These are phyloP conservation scores for Amylocarpus encephaloides DNA, from an alignment of 2,329 filamentous ascomycete species.

Conservation along the genomic window DNA sequence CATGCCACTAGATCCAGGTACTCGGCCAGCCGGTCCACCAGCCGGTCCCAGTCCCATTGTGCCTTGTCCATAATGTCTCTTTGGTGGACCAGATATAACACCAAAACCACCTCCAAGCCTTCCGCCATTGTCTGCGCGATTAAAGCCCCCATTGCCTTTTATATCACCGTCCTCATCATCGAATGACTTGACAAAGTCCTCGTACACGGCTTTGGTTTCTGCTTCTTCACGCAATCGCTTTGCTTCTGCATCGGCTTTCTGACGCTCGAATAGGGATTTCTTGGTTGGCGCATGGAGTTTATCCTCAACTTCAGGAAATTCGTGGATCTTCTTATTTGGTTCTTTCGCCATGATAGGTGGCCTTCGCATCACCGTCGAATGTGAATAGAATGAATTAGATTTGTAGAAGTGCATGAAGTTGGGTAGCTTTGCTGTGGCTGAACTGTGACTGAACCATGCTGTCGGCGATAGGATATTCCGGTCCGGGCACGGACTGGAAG, in stretches of 20 bases:
- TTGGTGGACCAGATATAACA: conserved; percentile 34
- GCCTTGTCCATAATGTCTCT: conserved; percentile 55
- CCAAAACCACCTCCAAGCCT: conserved; percentile 14
- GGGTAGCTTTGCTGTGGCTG: too few relatives aligned
- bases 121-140: conserved; percentile 18
- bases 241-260: conserved; percentile 83
- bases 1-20: conserved; percentile 25
- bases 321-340: conserved; percentile 27
- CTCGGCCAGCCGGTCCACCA: conserved; percentile 26
- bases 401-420: background rate
- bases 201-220: conserved; percentile 80
- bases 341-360: conserved; percentile 9
- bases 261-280: conserved; percentile 81
- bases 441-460: too few relatives aligned
- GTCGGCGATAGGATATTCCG: too few relatives aligned
- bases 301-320: conserved; percentile 65
- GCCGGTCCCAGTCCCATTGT: conserved; percentile 33
- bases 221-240: conserved; percentile 79
- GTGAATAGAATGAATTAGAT: background rate
- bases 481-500: too few relatives aligned
- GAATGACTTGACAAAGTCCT: conserved; percentile 81
- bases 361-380: background rate
- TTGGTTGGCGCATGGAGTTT: conserved; percentile 77
- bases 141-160: conserved; percentile 12
- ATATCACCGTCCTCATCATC: conserved; percentile 46